Evolutionary conservation across 148 eudicot genomes (phyloP).

Genomic region (Amaranthus cruentus): DNA sequence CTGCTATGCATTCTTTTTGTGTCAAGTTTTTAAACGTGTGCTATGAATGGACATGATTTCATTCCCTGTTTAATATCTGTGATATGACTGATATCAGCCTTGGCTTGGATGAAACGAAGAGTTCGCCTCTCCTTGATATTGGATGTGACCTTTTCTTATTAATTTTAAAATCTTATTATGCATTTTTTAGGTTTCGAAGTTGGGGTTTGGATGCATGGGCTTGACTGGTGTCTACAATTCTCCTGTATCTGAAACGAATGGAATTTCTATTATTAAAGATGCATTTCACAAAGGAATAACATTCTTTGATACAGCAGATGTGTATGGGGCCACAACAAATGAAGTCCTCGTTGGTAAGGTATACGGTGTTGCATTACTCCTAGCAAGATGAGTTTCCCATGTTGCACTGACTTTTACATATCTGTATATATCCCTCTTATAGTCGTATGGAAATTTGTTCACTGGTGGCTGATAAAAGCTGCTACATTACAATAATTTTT

Average conservation of each 20-base stretch:
- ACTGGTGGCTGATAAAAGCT: not conserved
- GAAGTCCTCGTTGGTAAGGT: slow-evolving; percentile 74
- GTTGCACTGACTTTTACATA: not conserved
- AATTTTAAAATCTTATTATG: not conserved
- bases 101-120: not conserved
- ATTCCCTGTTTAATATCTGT: not conserved
- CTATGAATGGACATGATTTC: not conserved
- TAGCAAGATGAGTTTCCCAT: not conserved
- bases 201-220: slow-evolving; percentile 61
- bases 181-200: slow-evolving; percentile 46
- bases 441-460: not conserved
- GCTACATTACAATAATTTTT: not conserved
- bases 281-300: slow-evolving; percentile 65
- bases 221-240: slow-evolving; percentile 43
- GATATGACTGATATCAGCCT: not conserved
- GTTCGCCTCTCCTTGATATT: not conserved
- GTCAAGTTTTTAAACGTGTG: not conserved
- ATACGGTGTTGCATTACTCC: slow-evolving; percentile 8
- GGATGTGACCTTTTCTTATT: not conserved
- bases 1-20: not conserved
- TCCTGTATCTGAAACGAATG: slow-evolving; percentile 54
- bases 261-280: slow-evolving; percentile 46
- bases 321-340: slow-evolving; percentile 49
- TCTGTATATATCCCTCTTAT: not conserved
- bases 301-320: slow-evolving; percentile 66